Base-by-base conservation (phyloP, 495 filamentous ascomycete genomes). In the Chaetomium fimeti region DNA sequence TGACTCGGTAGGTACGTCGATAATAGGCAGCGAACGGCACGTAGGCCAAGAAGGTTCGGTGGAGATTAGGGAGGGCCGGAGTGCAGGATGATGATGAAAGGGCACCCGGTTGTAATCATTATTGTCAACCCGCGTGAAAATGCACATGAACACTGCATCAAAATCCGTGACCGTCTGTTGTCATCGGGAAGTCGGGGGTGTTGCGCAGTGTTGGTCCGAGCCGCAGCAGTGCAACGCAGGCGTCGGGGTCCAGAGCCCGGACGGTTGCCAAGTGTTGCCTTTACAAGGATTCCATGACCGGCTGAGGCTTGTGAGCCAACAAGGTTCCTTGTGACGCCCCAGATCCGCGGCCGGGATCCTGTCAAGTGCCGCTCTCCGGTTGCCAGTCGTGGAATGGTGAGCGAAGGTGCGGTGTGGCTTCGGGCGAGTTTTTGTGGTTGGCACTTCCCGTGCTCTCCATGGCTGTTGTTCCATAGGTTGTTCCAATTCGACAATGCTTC, bases 231-330 rank as follows among this genome's bases (percentile, higher is more conserved):
- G 55, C 56, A 8, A 58, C 38, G n/a, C 47, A 49, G 59, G 54
- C 28, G 32, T n/a, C 52, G 36, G 27, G 52, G 51, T n/a, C n/a
- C n/a, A n/a, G n/a, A n/a, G n/a, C n/a, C 49, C 16, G 11, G 57
- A 24, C 45, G 54, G 43, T 24, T 61, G 59, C 60, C 60, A 54
- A 62, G 49, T 60, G 57, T 28, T 61, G 59, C 59, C 59, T 53
- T 53, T n/a, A 24, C 58, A 51, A 18, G 57, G 42, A 13, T 36
- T 25, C 43, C 22, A 47, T 32, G 56, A 5, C 18, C n/a, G 18
- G 36, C n/a, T n/a, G n/a, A n/a, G n/a, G n/a, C n/a, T n/a, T n/a
- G 40, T 15, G 13, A n/a, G 16, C 57, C 57, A 59, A n/a, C 57
- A 59, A 22, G 57, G 57, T 59, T 47, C 24, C 27, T 43, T 42